A percentile compares a stretch with the other conserved stretches of the same genome.
Evolutionary conservation across 352 stramenopile species (phyloP).

Genomic region (Phytophthora ramorum): DNA sequence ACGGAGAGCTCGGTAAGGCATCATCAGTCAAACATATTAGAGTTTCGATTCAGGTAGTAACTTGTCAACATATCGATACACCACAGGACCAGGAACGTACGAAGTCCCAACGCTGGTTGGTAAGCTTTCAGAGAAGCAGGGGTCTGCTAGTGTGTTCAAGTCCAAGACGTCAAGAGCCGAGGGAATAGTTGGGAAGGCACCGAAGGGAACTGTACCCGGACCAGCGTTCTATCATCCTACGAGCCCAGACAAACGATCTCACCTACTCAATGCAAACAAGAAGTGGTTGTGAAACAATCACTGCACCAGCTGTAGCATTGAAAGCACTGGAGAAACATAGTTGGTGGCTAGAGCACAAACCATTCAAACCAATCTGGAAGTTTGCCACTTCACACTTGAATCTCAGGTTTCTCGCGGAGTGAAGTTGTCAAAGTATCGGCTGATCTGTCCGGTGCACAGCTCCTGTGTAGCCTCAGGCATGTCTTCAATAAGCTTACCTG

Average conservation of each 20-base stretch:
- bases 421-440: constrained; percentile 89
- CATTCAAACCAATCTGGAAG: neutral
- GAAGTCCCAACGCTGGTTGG: constrained; percentile 36
- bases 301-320: neutral
- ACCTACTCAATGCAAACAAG: constrained; percentile 81
- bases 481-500: constrained; percentile 76
- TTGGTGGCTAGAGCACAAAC: neutral
- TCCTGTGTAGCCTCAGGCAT: constrained; percentile 87
- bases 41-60: neutral
- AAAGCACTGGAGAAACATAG: neutral
- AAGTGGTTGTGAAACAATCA: constrained; percentile 68
- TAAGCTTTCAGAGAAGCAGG: constrained; percentile 29
- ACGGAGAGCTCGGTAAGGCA: constrained; percentile 59
- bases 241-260: constrained; percentile 62
- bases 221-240: constrained; percentile 73
- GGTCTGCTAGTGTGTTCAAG: constrained; percentile 43
- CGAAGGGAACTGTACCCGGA: constrained; percentile 44
- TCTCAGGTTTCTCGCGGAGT: constrained; percentile 46
- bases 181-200: constrained; percentile 6
- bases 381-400: neutral
- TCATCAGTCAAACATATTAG: neutral
- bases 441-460: constrained; percentile 73
- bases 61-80: constrained; percentile 4
- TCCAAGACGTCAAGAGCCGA: constrained; percentile 49
- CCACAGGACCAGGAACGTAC: constrained; percentile 66